Evolutionary conservation across 2,329 filamentous ascomycete species (phyloP).

Genomic region (Hypoxylon sp.): DNA sequence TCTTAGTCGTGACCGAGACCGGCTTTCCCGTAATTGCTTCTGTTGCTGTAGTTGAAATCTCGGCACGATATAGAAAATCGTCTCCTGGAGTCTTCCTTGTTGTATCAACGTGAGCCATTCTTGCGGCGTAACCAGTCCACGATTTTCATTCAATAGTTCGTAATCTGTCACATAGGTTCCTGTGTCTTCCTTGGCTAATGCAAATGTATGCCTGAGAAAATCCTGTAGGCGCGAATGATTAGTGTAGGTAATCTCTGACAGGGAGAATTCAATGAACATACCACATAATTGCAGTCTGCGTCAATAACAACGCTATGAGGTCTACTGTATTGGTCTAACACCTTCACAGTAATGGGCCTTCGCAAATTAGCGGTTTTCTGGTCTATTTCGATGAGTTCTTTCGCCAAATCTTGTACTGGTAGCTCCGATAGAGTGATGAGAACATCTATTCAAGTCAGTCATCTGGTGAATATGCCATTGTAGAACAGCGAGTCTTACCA

Average conservation of each 20-base stretch:
- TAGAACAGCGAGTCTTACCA: neutral
- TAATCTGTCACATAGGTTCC: conserved; percentile 13
- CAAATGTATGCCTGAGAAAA: conserved; percentile 16
- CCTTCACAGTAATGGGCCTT: conserved; percentile 14
- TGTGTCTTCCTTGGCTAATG: conserved; percentile 5
- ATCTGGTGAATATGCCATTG: neutral
- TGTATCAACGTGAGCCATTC: conserved; percentile 16
- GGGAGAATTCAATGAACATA: neutral
- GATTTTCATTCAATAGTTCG: conserved; percentile 4
- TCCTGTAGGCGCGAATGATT: conserved; percentile 4
- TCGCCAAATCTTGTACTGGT: neutral
- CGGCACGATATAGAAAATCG: conserved; percentile 12
- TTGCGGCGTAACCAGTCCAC: conserved; percentile 15
- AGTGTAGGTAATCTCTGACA: neutral
- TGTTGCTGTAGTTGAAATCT: conserved; percentile 11
- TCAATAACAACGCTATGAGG: conserved; percentile 15
- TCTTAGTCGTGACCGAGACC: conserved; percentile 9
- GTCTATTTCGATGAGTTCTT: conserved; percentile 17
- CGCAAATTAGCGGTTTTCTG: conserved; percentile 6
- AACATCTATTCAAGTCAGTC: conserved; percentile 6
- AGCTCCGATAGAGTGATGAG: conserved; percentile 19
- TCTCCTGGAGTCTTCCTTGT: conserved; percentile 14
- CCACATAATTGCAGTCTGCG: conserved; percentile 22
- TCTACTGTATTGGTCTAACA: conserved; percentile 11
- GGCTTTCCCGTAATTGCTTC: conserved; percentile 4